Percentiles rank a stretch among this genome's conserved stretches.
phyloP scores from a whole-genome alignment of 208 protist genomes.

The Trypanosoma platydactyli region DNA sequence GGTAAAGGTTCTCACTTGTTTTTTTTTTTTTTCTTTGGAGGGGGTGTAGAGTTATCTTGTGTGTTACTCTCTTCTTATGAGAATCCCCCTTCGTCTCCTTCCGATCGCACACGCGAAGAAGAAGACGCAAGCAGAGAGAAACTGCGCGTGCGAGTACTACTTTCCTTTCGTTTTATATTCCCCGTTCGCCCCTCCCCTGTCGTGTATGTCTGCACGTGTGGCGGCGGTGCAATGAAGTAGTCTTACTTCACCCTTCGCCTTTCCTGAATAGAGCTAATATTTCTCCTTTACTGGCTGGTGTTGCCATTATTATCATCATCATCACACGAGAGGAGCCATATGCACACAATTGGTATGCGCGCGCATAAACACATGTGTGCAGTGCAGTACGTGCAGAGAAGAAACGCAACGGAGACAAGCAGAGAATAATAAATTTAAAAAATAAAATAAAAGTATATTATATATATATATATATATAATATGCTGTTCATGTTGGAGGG shows the following conservation, averaged over 20 bases:
- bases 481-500: too few relatives aligned
- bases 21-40: conserved; percentile 10
- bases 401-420: background rate
- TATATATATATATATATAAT: too few relatives aligned
- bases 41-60: conserved; percentile 8
- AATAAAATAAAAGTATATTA: background rate
- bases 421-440: conserved; percentile 10
- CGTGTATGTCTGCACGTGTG: conserved; percentile 4
- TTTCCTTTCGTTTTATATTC: conserved; percentile 5
- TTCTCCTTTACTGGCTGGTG: too few relatives aligned
- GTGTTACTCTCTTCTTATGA: conserved; percentile 12
- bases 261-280: too few relatives aligned
- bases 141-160: too few relatives aligned
- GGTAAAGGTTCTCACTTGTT: conserved; percentile 4
- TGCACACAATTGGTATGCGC: too few relatives aligned
- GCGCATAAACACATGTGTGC: too few relatives aligned
- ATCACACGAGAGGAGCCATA: too few relatives aligned
- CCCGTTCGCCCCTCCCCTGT: conserved; percentile 1
- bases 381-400: conserved; percentile 12
- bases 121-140: too few relatives aligned
- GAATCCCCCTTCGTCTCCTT: conserved; percentile 6
- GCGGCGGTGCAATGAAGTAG: background rate
- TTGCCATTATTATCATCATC: too few relatives aligned
- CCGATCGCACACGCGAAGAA: too few relatives aligned
- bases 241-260: too few relatives aligned